Evolutionary conservation across 2,329 filamentous ascomycete genomes (phyloP).

Genomic region (Ascochyta lentis): DNA sequence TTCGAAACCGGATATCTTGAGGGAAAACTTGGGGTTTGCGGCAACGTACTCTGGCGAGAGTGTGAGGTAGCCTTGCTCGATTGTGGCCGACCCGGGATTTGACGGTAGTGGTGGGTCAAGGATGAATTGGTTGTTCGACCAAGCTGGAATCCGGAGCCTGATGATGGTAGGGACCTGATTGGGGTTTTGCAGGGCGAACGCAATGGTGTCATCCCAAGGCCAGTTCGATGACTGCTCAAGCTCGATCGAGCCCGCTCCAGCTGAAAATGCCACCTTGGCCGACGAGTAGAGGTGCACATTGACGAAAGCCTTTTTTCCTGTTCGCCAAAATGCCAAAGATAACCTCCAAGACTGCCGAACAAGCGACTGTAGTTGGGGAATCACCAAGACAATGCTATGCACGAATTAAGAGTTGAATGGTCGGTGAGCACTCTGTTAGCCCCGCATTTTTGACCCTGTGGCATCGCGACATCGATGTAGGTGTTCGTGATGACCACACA

Average conservation of each 20-base stretch:
- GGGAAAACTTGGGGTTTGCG: slow-evolving; percentile 48
- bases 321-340: slow-evolving; percentile 17
- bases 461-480: too few species aligned
- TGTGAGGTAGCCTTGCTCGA: slow-evolving; percentile 5
- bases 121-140: slow-evolving; percentile 52
- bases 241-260: slow-evolving; percentile 44
- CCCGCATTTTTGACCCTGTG: too few species aligned
- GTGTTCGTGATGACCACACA: too few species aligned
- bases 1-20: slow-evolving; percentile 54
- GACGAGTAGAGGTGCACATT: slow-evolving; percentile 65
- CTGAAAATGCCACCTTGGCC: slow-evolving; percentile 53
- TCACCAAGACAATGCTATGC: slow-evolving; percentile 4
- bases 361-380: slow-evolving; percentile 17
- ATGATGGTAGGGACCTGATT: slow-evolving; percentile 49
- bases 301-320: slow-evolving; percentile 57
- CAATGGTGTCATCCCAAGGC: slow-evolving; percentile 63
- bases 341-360: slow-evolving; percentile 17
- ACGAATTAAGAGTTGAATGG: slow-evolving; percentile 30
- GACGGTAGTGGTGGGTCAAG: slow-evolving; percentile 19
- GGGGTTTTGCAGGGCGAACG: slow-evolving; percentile 51
- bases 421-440: too few species aligned
- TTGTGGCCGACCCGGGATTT: slow-evolving; percentile 37
- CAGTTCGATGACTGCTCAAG: slow-evolving; percentile 62
- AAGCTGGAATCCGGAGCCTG: slow-evolving; percentile 62
- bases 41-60: neutral